Evolutionary conservation across 1,139 yeast genomes (phyloP).

Genomic region (Hansenula sp.): DNA sequence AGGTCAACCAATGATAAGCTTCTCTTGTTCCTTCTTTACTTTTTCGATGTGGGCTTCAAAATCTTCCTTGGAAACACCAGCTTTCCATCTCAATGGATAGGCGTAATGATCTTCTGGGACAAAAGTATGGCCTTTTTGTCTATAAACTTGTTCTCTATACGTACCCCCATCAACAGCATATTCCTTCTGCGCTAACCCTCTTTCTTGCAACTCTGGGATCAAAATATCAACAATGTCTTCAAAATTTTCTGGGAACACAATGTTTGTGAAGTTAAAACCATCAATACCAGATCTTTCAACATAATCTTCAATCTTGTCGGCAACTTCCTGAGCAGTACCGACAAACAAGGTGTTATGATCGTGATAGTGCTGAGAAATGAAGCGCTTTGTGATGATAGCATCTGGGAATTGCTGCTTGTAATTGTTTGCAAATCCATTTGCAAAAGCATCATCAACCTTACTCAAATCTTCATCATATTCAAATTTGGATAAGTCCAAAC

Average conservation of each 20-base stretch:
- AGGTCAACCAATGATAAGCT: constrained; percentile 5
- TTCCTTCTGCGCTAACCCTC: constrained; percentile 29
- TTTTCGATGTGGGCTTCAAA: constrained; percentile 23
- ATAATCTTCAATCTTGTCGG: constrained; percentile 27
- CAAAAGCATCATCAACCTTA: constrained; percentile 19
- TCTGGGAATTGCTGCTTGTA: neutral
- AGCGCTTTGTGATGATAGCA: constrained; percentile 1
- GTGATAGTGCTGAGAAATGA: constrained; percentile 6
- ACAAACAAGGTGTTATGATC: constrained; percentile 17
- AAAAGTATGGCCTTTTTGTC: constrained; percentile 21
- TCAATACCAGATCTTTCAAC: constrained; percentile 30
- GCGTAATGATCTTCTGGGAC: constrained; percentile 36
- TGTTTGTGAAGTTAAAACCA: constrained; percentile 31
- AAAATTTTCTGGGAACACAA: constrained; percentile 29
- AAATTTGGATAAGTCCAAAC: constrained; percentile 25
- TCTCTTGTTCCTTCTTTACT: neutral
- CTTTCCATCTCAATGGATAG: constrained; percentile 33
- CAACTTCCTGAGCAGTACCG: constrained; percentile 6
- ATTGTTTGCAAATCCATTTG: neutral
- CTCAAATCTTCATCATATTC: constrained; percentile 24
- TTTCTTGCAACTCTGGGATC: constrained; percentile 28
- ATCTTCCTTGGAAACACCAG: constrained; percentile 31
- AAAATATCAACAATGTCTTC: constrained; percentile 29
- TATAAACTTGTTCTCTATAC: constrained; percentile 18
- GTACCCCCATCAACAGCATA: constrained; percentile 23